Percentiles rank a stretch among this genome's conserved stretches.
Evolutionary conservation across 2,329 filamentous ascomycete species (phyloP).

Genomic region (Pezicula neosporulosa): DNA sequence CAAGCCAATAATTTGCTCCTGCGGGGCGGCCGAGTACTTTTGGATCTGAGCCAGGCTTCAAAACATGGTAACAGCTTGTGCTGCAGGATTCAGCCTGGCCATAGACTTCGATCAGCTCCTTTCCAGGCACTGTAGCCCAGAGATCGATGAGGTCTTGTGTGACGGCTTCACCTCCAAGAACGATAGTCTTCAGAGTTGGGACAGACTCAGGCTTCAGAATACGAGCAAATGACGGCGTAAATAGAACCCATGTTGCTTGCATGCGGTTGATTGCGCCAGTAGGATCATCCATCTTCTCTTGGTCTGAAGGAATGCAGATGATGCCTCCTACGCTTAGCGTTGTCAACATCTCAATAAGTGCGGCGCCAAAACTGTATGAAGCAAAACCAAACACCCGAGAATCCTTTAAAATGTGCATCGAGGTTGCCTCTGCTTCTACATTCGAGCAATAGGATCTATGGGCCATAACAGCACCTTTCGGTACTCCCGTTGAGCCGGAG

Average conservation of each 20-base stretch:
- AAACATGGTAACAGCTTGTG: slow-evolving; percentile 8
- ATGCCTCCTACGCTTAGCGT: slow-evolving; percentile 33
- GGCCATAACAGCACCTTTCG: slow-evolving; percentile 23
- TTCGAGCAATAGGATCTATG: slow-evolving; percentile 5
- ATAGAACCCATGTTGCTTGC: slow-evolving; percentile 17
- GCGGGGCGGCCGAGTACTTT: slow-evolving; percentile 18
- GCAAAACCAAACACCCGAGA: slow-evolving; percentile 22
- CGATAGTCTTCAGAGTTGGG: slow-evolving; percentile 18
- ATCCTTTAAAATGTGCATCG: not conserved
- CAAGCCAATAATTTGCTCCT: slow-evolving; percentile 34
- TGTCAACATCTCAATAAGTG: slow-evolving; percentile 30
- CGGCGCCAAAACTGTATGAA: slow-evolving; percentile 33
- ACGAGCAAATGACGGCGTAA: slow-evolving; percentile 27
- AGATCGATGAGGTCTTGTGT: slow-evolving; percentile 30
- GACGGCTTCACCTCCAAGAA: slow-evolving; percentile 29
- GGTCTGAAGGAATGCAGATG: slow-evolving; percentile 36
- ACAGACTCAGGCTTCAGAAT: slow-evolving; percentile 19
- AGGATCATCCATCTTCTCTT: slow-evolving; percentile 33
- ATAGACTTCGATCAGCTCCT: slow-evolving; percentile 37
- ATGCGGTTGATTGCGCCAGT: slow-evolving; percentile 23
- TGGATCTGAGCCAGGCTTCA: not conserved
- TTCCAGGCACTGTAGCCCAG: slow-evolving; percentile 30
- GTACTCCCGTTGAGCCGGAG: slow-evolving; percentile 27
- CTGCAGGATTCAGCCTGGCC: slow-evolving; percentile 30
- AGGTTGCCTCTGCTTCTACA: slow-evolving; percentile 9